phyloP scores from a whole-genome alignment of 805 yeast species.

The Wickerhamiella domercqiae region DNA sequence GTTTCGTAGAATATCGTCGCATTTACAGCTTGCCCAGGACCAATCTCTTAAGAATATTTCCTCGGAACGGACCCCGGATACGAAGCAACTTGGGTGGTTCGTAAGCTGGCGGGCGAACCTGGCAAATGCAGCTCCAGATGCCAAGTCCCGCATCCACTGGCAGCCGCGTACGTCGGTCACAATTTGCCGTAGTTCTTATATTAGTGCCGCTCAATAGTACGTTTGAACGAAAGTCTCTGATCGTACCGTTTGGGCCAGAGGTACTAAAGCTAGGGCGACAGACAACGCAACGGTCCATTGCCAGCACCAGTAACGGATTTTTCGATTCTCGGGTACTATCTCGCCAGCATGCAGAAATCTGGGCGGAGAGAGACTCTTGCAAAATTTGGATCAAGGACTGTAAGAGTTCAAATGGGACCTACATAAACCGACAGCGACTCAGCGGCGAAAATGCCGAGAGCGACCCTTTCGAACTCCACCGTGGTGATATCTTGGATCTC shows the following conservation, averaged over 20 bases:
- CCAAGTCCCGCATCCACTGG: not conserved
- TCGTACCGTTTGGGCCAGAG: constrained; percentile 70
- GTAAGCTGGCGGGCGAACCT: not conserved
- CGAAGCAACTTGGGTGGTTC: too few relatives aligned
- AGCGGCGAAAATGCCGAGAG: constrained; percentile 39
- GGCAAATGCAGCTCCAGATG: not conserved
- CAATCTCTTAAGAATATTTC: too few relatives aligned
- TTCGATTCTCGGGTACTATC: constrained; percentile 89
- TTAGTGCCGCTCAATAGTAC: constrained; percentile 66
- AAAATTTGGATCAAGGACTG: constrained; percentile 67
- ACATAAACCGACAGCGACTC: constrained; percentile 61
- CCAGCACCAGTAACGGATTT: constrained; percentile 65
- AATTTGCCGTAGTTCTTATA: constrained; percentile 37
- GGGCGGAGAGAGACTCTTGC: constrained; percentile 49
- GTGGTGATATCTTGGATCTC: constrained; percentile 80
- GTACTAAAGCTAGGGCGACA: constrained; percentile 84
- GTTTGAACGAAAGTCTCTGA: constrained; percentile 61
- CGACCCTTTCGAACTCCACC: constrained; percentile 42
- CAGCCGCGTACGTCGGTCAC: constrained; percentile 20
- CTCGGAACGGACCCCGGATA: too few relatives aligned
- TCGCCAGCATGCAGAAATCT: constrained; percentile 85
- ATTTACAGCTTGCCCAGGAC: too few relatives aligned
- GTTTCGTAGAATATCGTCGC: too few relatives aligned
- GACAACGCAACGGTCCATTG: constrained; percentile 36
- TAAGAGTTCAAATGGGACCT: constrained; percentile 90